Percentiles rank a stretch among this genome's conserved stretches.
Conservation (phyloP, 768 basidiomycete species). For the Gelatoporia subvermispora region DNA sequence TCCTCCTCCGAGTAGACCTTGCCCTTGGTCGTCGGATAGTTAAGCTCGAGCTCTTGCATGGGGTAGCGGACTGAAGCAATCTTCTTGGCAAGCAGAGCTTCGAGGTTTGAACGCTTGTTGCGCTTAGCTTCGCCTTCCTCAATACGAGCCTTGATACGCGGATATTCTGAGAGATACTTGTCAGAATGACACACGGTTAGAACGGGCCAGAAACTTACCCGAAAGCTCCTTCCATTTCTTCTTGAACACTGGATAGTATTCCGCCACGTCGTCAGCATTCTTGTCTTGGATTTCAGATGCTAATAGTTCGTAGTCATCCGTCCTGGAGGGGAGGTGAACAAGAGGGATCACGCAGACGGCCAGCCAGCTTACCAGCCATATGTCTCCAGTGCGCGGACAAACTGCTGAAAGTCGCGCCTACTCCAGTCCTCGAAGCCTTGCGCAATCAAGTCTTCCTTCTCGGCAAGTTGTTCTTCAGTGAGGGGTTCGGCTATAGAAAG, state of each 20-base stretch:
- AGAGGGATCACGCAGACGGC: neutral
- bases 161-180: constrained; percentile 48
- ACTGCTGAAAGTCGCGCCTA: constrained; percentile 89
- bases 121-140: constrained; percentile 87
- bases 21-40: constrained; percentile 93
- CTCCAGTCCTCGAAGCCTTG: constrained; percentile 91
- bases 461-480: constrained; percentile 78
- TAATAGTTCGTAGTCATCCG: constrained; percentile 60
- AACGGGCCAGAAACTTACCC: constrained; percentile 42
- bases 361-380: constrained; percentile 69
- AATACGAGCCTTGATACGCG: constrained; percentile 79
- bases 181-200: neutral
- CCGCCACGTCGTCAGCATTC: constrained; percentile 67
- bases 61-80: constrained; percentile 81
- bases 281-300: constrained; percentile 85
- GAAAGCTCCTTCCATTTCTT: constrained; percentile 84
- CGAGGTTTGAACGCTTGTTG: constrained; percentile 77
- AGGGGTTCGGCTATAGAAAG: constrained; percentile 69
- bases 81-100: constrained; percentile 75
- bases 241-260: constrained; percentile 81
- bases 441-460: constrained; percentile 72
- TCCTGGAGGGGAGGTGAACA: constrained; percentile 36
- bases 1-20: constrained; percentile 97
- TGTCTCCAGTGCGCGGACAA: constrained; percentile 71
- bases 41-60: constrained; percentile 95